A percentile compares a stretch with the other conserved stretches of the same genome.
Evolutionary conservation across 257 asterid genomes (phyloP).

Genomic region (Gentiana dahurica): DNA sequence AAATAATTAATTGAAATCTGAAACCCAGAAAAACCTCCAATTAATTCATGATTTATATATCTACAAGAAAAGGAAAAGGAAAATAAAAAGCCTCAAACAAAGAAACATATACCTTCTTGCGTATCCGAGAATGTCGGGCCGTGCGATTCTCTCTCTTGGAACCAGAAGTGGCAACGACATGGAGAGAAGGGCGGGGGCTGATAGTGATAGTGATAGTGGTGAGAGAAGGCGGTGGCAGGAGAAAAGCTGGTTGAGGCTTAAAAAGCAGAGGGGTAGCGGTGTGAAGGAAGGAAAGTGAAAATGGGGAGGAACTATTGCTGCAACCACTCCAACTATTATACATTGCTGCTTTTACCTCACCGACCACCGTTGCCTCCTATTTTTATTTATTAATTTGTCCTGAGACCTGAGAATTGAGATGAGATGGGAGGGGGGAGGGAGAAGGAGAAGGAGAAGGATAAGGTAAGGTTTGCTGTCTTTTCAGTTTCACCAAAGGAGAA

Average conservation of each 20-base stretch:
- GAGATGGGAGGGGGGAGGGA: too few relatives aligned
- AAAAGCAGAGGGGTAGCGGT: constrained; percentile 11
- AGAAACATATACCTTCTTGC: constrained; percentile 49
- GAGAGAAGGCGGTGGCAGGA: not conserved
- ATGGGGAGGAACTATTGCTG: not conserved
- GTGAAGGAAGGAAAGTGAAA: constrained; percentile 41
- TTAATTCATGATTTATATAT: too few relatives aligned
- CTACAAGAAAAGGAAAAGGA: not conserved
- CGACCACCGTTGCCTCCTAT: too few relatives aligned
- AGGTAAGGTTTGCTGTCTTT: too few relatives aligned
- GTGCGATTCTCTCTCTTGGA: constrained; percentile 56
- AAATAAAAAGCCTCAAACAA: too few relatives aligned
- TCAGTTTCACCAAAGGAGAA: too few relatives aligned
- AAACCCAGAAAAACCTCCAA: too few relatives aligned
- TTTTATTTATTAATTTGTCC: too few relatives aligned
- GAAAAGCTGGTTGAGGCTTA: constrained; percentile 11
- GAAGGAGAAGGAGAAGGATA: too few relatives aligned
- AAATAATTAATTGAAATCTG: too few relatives aligned
- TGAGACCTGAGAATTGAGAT: too few relatives aligned
- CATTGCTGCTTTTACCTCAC: too few relatives aligned
- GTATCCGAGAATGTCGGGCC: constrained; percentile 78
- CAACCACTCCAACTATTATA: not conserved
- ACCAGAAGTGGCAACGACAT: constrained; percentile 38
- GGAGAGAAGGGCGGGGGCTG: constrained; percentile 25
- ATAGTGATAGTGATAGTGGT: constrained; percentile 5